A percentile compares a stretch with the other conserved stretches of the same genome.
Conservation (phyloP, 768 basidiomycete species). For the Rhodosporidiobolus odoratus region DNA sequence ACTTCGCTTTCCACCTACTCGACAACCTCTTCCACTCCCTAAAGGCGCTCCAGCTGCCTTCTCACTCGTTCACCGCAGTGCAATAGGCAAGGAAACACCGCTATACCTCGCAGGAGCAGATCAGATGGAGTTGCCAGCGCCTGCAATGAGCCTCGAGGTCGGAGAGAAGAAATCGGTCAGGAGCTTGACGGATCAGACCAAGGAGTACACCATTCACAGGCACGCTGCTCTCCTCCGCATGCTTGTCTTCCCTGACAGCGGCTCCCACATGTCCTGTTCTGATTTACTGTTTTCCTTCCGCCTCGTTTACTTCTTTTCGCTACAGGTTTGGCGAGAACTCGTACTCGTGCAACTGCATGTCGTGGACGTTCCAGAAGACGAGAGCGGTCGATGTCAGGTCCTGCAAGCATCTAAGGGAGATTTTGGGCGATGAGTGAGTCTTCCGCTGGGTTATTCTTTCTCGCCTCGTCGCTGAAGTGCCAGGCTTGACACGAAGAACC, state of each 20-base stretch:
- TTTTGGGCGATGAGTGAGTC: constrained; percentile 35
- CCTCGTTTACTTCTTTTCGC: neutral
- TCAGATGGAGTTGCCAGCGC: neutral
- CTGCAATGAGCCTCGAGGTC: neutral
- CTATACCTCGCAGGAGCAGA: neutral
- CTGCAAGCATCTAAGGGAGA: constrained; percentile 32
- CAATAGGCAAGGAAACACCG: neutral
- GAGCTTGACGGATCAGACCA: neutral
- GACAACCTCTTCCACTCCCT: neutral
- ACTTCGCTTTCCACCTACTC: neutral
- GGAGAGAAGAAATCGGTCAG: neutral
- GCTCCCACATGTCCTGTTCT: neutral
- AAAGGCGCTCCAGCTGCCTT: no score
- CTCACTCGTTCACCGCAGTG: neutral
- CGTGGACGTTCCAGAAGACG: constrained; percentile 9
- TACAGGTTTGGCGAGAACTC: neutral
- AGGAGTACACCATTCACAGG: constrained; percentile 4
- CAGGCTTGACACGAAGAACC: neutral
- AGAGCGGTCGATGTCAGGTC: constrained; percentile 13
- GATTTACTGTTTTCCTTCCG: neutral
- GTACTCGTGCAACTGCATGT: constrained; percentile 25
- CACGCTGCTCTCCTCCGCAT: neutral
- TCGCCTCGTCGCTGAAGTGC: neutral
- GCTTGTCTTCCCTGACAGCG: neutral
- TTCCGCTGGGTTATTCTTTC: neutral